Percentiles rank a stretch among this genome's conserved stretches.
Conservation (phyloP, 1,284 basidiomycete genomes). For the Neonothopanus nambi region DNA sequence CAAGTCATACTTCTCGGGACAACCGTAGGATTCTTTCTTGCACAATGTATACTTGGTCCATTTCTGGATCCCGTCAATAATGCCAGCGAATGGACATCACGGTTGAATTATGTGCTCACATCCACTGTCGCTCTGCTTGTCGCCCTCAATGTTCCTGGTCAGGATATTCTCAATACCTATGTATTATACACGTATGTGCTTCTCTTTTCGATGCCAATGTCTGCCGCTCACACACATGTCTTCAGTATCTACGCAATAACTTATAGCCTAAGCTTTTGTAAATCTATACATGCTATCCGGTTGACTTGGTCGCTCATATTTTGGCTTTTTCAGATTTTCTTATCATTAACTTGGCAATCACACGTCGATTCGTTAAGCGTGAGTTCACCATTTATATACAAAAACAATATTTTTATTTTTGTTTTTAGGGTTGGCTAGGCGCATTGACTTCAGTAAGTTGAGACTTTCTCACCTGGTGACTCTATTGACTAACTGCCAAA, state of each 20-base stretch:
- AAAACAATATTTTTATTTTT: slow-evolving; percentile 12
- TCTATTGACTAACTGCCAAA: slow-evolving; percentile 6
- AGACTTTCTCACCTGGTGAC: neutral
- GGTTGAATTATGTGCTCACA: slow-evolving; percentile 70
- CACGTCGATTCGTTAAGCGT: slow-evolving; percentile 62
- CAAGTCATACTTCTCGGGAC: slow-evolving; percentile 65
- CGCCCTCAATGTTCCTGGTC: slow-evolving; percentile 55
- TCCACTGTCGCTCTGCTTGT: slow-evolving; percentile 62
- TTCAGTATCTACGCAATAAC: slow-evolving; percentile 64
- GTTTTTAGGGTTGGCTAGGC: slow-evolving; percentile 50
- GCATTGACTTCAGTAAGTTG: slow-evolving; percentile 73
- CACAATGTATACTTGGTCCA: slow-evolving; percentile 63
- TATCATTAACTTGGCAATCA: slow-evolving; percentile 51
- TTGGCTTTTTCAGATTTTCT: slow-evolving; percentile 56
- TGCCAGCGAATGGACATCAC: slow-evolving; percentile 74
- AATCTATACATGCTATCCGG: slow-evolving; percentile 23
- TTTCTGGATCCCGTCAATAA: slow-evolving; percentile 77
- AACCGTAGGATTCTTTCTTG: slow-evolving; percentile 59
- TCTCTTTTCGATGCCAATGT: neutral
- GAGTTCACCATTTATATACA: slow-evolving; percentile 20
- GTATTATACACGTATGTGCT: slow-evolving; percentile 61
- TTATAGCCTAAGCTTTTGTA: slow-evolving; percentile 67
- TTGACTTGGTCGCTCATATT: neutral
- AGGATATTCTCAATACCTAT: slow-evolving; percentile 54
- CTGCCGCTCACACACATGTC: neutral